phyloP scores from a whole-genome alignment of 176 grass and related monocot species.

The Cenchrus purpureus region DNA sequence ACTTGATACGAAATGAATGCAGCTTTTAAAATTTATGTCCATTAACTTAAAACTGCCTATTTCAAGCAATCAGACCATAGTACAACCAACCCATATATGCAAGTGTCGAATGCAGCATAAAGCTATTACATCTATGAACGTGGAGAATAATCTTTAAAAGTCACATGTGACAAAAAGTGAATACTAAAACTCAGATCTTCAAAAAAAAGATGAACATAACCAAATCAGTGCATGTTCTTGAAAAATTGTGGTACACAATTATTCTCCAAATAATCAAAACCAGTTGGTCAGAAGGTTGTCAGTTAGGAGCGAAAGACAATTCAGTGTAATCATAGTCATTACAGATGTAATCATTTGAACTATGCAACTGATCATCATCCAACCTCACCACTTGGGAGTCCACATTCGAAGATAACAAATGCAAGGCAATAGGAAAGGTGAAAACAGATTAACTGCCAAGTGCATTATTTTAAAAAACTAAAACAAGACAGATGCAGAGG shows the following conservation, averaged over 20 bases:
- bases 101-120: neutral
- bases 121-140: neutral
- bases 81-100: neutral
- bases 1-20: neutral
- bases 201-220: neutral
- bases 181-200: neutral
- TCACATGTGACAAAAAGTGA: neutral
- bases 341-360: constrained; percentile 41
- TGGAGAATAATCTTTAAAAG: neutral
- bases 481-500: neutral
- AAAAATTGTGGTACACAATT: neutral
- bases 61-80: neutral
- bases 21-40: neutral
- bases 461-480: neutral
- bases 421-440: neutral
- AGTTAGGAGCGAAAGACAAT: constrained; percentile 48
- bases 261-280: neutral
- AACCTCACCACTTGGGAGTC: neutral
- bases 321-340: constrained; percentile 14
- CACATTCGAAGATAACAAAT: neutral
- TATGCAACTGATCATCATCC: constrained; percentile 40
- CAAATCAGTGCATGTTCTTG: neutral
- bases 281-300: neutral
- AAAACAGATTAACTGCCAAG: neutral
- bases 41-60: neutral